phyloP scores from a whole-genome alignment of 345 rosid species.

The Populus alba region DNA sequence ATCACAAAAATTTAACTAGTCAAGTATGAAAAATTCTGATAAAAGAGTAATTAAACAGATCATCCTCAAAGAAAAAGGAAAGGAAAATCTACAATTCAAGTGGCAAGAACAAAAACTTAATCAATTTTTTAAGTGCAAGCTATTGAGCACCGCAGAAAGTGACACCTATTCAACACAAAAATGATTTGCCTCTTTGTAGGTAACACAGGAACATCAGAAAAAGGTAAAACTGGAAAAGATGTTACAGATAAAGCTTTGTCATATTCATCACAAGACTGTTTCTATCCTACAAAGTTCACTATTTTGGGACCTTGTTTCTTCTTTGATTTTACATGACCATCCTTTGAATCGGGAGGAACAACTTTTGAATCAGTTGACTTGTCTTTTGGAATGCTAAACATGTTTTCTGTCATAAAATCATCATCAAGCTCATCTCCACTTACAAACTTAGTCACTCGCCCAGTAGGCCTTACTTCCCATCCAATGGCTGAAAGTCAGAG shows the following conservation, averaged over 20 bases:
- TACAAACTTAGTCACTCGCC: conserved; percentile 56
- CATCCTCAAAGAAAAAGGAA: no score
- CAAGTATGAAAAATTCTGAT: no score
- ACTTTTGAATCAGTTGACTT: conserved; percentile 28
- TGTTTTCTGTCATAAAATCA: conserved; percentile 53
- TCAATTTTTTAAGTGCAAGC: not conserved
- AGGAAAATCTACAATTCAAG: no score
- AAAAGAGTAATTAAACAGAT: no score
- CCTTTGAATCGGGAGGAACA: conserved; percentile 26
- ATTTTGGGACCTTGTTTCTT: conserved; percentile 69
- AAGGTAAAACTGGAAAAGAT: not conserved
- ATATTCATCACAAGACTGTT: not conserved
- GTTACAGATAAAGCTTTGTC: not conserved
- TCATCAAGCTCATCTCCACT: conserved; percentile 94
- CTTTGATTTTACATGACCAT: conserved; percentile 32
- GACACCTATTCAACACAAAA: no score
- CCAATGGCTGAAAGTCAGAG: conserved; percentile 33
- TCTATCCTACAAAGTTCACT: conserved; percentile 60
- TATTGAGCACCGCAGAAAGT: not conserved
- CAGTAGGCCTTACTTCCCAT: conserved; percentile 37
- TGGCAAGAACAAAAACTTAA: no score
- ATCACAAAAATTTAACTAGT: not conserved
- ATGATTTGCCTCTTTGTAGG: not conserved
- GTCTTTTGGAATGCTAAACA: conserved; percentile 28
- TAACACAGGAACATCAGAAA: not conserved